Conservation (phyloP, 495 filamentous ascomycete genomes). For the Cercophora samala region DNA sequence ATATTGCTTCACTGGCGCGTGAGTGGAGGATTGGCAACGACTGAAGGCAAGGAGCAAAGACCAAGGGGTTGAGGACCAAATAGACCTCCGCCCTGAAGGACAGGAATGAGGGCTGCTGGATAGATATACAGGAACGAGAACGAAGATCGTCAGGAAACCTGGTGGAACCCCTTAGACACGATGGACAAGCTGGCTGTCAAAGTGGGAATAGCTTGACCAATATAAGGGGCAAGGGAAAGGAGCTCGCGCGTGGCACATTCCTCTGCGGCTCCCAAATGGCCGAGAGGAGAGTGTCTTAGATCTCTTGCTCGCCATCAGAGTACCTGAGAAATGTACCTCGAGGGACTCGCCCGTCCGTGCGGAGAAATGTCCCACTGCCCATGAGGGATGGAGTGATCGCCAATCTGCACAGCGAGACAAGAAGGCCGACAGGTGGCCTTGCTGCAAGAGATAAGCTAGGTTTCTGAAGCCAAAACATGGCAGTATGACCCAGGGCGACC, state of each 20-base stretch:
- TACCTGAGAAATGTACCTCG: constrained; percentile 10
- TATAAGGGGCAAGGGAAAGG: constrained; percentile 28
- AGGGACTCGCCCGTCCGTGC: constrained; percentile 13
- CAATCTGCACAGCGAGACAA: constrained; percentile 12
- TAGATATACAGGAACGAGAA: constrained; percentile 26
- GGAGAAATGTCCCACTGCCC: constrained; percentile 9
- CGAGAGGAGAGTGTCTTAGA: constrained; percentile 11
- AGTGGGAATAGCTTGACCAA: constrained; percentile 25
- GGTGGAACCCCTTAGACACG: constrained; percentile 21
- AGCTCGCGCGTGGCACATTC: constrained; percentile 24
- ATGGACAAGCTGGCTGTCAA: constrained; percentile 21
- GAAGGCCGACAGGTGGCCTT: constrained; percentile 2
- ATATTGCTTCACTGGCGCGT: constrained; percentile 16
- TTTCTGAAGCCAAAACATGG: constrained; percentile 11
- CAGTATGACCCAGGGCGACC: constrained; percentile 7
- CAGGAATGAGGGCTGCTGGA: constrained; percentile 18
- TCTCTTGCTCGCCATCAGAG: constrained; percentile 7
- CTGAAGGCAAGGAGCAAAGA: neutral
- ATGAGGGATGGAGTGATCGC: constrained; percentile 2
- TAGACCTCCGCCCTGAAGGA: constrained; percentile 20
- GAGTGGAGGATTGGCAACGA: neutral
- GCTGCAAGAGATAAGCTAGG: neutral
- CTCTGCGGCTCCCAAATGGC: constrained; percentile 15
- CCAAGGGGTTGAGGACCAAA: constrained; percentile 6
- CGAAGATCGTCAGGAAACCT: constrained; percentile 16